Percentiles rank a stretch among this genome's conserved stretches.
These are phyloP conservation scores for Mycena leptocephala DNA, from an alignment of 768 basidiomycete species.

Conservation along the genomic window DNA sequence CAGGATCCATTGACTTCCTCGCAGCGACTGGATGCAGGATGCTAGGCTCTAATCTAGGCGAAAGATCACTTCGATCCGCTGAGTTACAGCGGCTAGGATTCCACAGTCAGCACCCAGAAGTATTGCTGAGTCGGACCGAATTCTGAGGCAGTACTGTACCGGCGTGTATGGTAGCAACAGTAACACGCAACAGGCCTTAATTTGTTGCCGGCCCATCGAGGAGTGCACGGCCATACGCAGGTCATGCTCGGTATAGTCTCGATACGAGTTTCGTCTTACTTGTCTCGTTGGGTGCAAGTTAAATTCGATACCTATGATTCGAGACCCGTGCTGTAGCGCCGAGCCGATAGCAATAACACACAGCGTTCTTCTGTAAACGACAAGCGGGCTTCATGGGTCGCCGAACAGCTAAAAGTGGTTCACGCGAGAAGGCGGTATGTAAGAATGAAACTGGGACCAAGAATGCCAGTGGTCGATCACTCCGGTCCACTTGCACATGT, in stretches of 20 bases:
- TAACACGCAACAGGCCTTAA: too few species aligned
- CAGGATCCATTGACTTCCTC: too few species aligned
- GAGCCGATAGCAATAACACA: neutral
- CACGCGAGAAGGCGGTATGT: neutral
- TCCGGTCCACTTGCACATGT: constrained; percentile 1
- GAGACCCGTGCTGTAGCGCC: neutral
- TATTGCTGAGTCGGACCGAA: too few species aligned
- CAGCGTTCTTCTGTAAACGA: neutral
- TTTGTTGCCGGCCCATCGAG: constrained; percentile 2
- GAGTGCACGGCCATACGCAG: neutral
- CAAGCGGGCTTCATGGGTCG: neutral
- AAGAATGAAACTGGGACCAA: neutral
- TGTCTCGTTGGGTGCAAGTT: neutral
- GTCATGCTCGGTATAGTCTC: neutral
- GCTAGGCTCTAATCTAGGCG: too few species aligned
- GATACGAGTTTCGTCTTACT: neutral
- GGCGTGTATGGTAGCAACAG: too few species aligned
- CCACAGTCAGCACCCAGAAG: too few species aligned
- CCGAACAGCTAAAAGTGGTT: constrained; percentile 4
- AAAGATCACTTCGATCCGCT: too few species aligned
- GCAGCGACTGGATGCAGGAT: too few species aligned
- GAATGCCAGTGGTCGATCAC: neutral
- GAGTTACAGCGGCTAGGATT: too few species aligned
- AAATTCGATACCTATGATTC: neutral
- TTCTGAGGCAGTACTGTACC: too few species aligned